Evolutionary conservation across 352 stramenopile species (phyloP), one percentile per base, ranked within the genome.

Genomic region (Phytophthora constricta): DNA sequence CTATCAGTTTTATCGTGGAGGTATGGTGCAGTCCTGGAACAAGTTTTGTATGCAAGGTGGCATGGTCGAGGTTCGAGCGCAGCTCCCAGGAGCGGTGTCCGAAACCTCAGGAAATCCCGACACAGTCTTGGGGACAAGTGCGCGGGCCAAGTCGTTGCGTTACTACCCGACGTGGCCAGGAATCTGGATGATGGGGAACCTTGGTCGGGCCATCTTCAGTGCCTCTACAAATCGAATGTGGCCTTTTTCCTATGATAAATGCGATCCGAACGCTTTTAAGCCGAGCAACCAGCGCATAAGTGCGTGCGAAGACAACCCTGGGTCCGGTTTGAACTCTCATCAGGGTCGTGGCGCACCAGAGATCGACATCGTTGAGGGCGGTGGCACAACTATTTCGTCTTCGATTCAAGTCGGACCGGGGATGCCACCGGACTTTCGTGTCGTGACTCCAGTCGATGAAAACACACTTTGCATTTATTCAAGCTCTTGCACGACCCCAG

Each of bases 121-220:
- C 47, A 33, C 77, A 19, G 20, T 79, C 46, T 72, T 85, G 22
- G 63, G 61, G 5, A 23, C 49, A 3, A 78, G 90, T 34, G 65
- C 50, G 28, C 69, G 62, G 14, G 69, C 60, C 41, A 54, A 68
- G 31, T 70, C 75, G 3, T 33, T 74, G 39, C 67, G 62, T 5
- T 90, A 76, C 56, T 88, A 90, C 34, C 79, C 79, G 5, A 87
- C 77, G 20, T 98, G 94, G 93, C 94, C 95, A 20, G 96, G 93
- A 8, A 88, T 98, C 48, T 99, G 96, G 96, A 79, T 98, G 58
- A 68, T 99, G 42, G 96, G 96, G 19, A 98, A 98, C 76, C 76
- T 98, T 2, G 94, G 93, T 7, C 72, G 96, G 33, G 92, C 95
- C 1, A 97, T 97, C 3, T 99, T 98, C 68, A 94, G 94, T 48